These are phyloP conservation scores for Cyberlindnera lachancei DNA, from an alignment of 805 yeast genomes.

Conservation along the genomic window DNA sequence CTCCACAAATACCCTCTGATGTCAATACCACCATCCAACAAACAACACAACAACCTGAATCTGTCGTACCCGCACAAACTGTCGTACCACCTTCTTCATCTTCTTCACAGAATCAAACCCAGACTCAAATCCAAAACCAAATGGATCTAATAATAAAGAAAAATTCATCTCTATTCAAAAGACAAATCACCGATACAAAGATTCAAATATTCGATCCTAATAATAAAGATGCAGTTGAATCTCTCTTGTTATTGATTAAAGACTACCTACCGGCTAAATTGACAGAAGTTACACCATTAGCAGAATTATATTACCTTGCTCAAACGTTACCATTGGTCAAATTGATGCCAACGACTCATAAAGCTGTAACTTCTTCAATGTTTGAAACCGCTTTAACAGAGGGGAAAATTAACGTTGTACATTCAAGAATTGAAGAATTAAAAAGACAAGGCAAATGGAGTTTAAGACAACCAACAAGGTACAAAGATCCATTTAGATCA, in stretches of 20 bases:
- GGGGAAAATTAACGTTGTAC: slow-evolving; percentile 83
- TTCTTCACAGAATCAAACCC: background rate
- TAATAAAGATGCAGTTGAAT: slow-evolving; percentile 35
- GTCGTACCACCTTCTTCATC: background rate
- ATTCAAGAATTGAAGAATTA: slow-evolving; percentile 86
- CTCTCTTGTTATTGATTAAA: slow-evolving; percentile 40
- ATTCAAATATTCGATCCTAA: slow-evolving; percentile 25
- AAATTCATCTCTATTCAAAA: slow-evolving; percentile 6
- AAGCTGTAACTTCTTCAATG: slow-evolving; percentile 75
- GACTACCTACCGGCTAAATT: slow-evolving; percentile 46
- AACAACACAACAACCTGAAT: background rate
- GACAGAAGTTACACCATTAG: slow-evolving; percentile 57
- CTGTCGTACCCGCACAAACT: background rate
- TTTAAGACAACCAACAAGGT: slow-evolving; percentile 71
- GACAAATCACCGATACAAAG: slow-evolving; percentile 10
- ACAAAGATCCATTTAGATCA: slow-evolving; percentile 49
- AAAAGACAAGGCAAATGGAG: slow-evolving; percentile 88
- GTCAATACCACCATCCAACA: background rate
- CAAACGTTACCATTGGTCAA: slow-evolving; percentile 83
- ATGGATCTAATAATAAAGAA: too few relatives aligned
- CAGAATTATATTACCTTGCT: slow-evolving; percentile 80
- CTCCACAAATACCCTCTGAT: background rate
- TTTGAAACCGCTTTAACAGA: slow-evolving; percentile 82
- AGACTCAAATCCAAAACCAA: too few relatives aligned
- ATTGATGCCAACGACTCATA: slow-evolving; percentile 77